Evolutionary conservation across 371 early-diverging fungal genomes (phyloP).

Genomic region (Polyrhizophydium stewartii): DNA sequence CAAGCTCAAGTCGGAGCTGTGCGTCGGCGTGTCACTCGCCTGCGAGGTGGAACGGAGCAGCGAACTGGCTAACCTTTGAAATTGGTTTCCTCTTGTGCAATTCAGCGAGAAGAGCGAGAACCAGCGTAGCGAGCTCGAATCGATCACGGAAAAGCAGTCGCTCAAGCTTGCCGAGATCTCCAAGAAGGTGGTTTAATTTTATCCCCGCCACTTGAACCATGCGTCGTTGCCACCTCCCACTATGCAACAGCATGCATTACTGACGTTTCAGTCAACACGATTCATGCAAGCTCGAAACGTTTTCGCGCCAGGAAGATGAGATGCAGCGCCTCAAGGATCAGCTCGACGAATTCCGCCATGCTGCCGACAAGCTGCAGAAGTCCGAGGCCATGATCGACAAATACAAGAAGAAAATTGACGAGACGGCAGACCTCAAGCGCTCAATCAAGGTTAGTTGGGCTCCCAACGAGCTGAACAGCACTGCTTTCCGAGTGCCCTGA

Average conservation of each 20-base stretch:
- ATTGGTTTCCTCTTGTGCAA: background rate
- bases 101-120: conserved; percentile 68
- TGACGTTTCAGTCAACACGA: too few relatives aligned
- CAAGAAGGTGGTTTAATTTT: conserved; percentile 40
- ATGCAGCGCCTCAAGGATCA: conserved; percentile 74
- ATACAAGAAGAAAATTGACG: conserved; percentile 91
- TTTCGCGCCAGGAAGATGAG: conserved; percentile 55
- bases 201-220: too few relatives aligned
- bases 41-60: background rate
- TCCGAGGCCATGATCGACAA: conserved; percentile 91
- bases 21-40: conserved; percentile 18
- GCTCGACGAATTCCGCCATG: conserved; percentile 82
- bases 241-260: too few relatives aligned
- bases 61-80: background rate
- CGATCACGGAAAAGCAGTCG: conserved; percentile 53
- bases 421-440: conserved; percentile 57
- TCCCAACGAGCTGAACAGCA: background rate
- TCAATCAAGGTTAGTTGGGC: background rate
- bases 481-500: too few relatives aligned
- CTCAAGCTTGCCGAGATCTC: conserved; percentile 60
- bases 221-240: too few relatives aligned
- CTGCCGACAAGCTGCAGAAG: conserved; percentile 84
- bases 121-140: conserved; percentile 68
- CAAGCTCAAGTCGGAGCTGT: conserved; percentile 77
- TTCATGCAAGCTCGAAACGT: background rate